These are phyloP conservation scores for Naganishia sp. DNA, from an alignment of 1,284 basidiomycete genomes.

Conservation along the genomic window DNA sequence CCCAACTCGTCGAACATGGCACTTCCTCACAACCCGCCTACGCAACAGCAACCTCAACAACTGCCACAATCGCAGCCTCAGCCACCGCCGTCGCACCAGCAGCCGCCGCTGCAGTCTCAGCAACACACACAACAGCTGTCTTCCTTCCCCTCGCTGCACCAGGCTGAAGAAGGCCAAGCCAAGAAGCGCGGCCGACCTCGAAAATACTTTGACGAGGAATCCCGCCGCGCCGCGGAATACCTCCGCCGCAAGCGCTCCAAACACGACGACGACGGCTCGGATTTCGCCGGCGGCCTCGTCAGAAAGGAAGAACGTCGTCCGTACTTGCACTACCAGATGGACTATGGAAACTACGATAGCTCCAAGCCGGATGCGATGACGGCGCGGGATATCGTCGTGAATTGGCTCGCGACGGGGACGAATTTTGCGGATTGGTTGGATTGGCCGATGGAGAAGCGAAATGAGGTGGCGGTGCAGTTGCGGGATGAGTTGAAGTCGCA, in stretches of 20 bases:
- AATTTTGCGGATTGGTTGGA: slow-evolving; percentile 21
- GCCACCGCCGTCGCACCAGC: neutral
- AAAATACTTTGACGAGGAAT: slow-evolving; percentile 27
- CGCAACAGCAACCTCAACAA: neutral
- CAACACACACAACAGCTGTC: neutral
- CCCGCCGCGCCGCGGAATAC: slow-evolving; percentile 5
- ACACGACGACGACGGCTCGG: slow-evolving; percentile 1
- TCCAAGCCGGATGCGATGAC: slow-evolving; percentile 22
- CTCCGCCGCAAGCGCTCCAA: slow-evolving; percentile 6
- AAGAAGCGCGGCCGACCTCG: slow-evolving; percentile 14
- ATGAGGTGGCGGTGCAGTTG: slow-evolving; percentile 17
- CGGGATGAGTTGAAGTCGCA: slow-evolving; percentile 19
- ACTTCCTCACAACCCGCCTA: neutral
- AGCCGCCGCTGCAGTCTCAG: neutral
- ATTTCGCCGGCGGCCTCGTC: neutral
- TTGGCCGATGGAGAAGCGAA: slow-evolving; percentile 22
- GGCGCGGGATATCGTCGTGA: slow-evolving; percentile 20
- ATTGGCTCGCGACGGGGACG: slow-evolving; percentile 14
- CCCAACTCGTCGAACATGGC: neutral
- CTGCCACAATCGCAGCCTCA: neutral
- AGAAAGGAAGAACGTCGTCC: slow-evolving; percentile 23
- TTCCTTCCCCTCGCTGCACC: neutral
- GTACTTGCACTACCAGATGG: slow-evolving; percentile 27
- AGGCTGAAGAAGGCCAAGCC: neutral
- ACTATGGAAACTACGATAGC: slow-evolving; percentile 14